Evolutionary conservation across 2,329 filamentous ascomycete species (phyloP), one percentile per base, ranked within the genome.

Genomic region (Helicocarpus griseus): DNA sequence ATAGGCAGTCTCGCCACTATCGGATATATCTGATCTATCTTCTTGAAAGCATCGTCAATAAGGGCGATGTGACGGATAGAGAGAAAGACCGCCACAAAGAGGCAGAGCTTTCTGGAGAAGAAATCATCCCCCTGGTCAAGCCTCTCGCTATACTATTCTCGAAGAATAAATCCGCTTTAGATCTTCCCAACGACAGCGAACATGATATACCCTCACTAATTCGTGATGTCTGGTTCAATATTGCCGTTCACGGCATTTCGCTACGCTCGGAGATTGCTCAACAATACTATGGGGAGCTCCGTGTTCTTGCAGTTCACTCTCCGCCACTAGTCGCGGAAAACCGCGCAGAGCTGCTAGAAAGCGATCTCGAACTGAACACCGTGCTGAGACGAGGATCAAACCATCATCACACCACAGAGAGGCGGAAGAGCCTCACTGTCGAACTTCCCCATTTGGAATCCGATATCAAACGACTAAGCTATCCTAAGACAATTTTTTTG

Each of bases 141-240:
- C 93, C 93, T 11, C 75, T 98, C n/a, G 88, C 93, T 6, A 76
- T 89, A 1, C 78, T 98, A 49, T 86, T 95, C 67, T 85, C 88
- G 7, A 65, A 65, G 19, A 45, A 62, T 29, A 58, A 56, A 33
- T 56, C 60, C n/a, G 48, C 54, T 17, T 38, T 52, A 11, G 57
- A 54, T 17, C 48, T 57, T n/a, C 65, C 66, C 21, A 50, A 54
- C n/a, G 50, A 69, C 56, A 49, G 58, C 56, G 52, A 70, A 71
- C 50, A 66, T 51, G 80, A 90, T 48, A 83, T 91, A 53, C 80
- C 82, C 6, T 79, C 86, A 55, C 72, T 94, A 52, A 79, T 93
- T 58, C 83, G 91, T 49, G 90, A 98, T 74, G 88, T 89, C 4
- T 99, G 93, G 93, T 97, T 96, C 72, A 99, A 98, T 62, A 89